Evolutionary conservation across 257 asterid genomes (phyloP), one percentile per base, ranked within the genome.

Genomic region (Eustoma russellianum): DNA sequence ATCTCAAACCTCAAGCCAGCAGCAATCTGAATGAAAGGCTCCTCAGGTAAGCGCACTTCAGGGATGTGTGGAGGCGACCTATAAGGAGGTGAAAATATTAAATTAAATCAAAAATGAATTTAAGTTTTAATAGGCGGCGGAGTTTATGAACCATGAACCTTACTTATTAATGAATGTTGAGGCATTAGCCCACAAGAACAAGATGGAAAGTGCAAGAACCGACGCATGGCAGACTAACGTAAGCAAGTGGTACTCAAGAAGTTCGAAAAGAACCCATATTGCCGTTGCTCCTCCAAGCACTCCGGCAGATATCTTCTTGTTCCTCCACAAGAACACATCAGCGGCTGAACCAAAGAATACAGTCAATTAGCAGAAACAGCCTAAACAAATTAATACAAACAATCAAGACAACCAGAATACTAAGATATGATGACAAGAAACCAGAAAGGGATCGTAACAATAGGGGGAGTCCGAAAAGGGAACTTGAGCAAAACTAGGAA

Each of bases 251-350:
- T 83, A 91, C 72, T 83, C 94, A 0, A 86, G 75, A 51, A 86
- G 53, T 49, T 82, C 95, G 38, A 91, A 91, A 18, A 86, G 76
- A 63, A 86, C 77, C 95, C 95, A 91, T 52, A 82, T 48, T 41
- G 88, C 92, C n/a, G 96, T 91, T 9, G 76, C 95, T 0, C 69
- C 87, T 46, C 94, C 92, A 41, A 91, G 86, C 50, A 74, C 85
- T 14, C 66, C 66, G 59, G 72, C 96, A 57, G 98, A 91, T 55
- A 80, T 56, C 67, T 74, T 82, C 85, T 91, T 91, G 75, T 86
- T 79, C 79, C 94, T 83, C 98, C 98, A 91, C 81, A 82, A 64
- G 66, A 91, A 73, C 40, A 91, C 62, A 74, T 91, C 98, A 61
- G 96, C 94, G 69, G 94, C 97, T 90, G 67, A 69, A 65, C 13